A percentile compares a stretch with the other conserved stretches of the same genome.
Conservation (phyloP, 2,329 filamentous ascomycete genomes). For the Helminthosporium solani region DNA sequence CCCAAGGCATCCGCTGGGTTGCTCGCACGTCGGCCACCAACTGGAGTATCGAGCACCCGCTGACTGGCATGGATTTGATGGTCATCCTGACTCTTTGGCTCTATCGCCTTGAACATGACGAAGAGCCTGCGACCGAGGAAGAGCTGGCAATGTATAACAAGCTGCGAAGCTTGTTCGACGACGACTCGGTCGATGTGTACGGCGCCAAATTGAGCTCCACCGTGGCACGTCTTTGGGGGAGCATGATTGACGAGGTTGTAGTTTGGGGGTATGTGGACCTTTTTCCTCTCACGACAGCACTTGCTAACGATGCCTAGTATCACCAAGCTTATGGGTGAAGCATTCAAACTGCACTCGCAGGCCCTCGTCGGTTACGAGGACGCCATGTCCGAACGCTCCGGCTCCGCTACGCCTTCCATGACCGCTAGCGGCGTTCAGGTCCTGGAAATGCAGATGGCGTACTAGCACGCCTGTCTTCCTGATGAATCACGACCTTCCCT, state of each 20-base stretch:
- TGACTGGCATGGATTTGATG: constrained; percentile 95
- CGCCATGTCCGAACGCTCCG: constrained; percentile 56
- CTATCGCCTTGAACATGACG: constrained; percentile 98
- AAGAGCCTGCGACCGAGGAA: constrained; percentile 82
- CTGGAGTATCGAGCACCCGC: constrained; percentile 97
- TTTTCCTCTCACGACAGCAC: background rate
- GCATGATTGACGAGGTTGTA: constrained; percentile 97
- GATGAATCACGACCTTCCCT: constrained; percentile 19
- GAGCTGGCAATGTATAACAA: constrained; percentile 91
- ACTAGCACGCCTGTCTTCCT: constrained; percentile 25
- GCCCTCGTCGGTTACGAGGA: constrained; percentile 94
- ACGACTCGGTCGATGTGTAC: constrained; percentile 81
- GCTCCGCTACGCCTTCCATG: constrained; percentile 45
- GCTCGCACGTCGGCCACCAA: constrained; percentile 97
- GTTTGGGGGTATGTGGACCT: constrained; percentile 87
- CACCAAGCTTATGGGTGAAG: constrained; percentile 94
- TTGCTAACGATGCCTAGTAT: constrained; percentile 63
- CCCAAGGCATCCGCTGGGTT: constrained; percentile 95
- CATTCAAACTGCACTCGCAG: constrained; percentile 95
- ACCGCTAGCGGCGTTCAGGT: constrained; percentile 44
- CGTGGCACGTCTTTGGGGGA: constrained; percentile 92
- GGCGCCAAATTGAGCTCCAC: constrained; percentile 88
- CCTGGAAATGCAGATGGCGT: constrained; percentile 47
- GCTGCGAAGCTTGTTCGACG: constrained; percentile 84
- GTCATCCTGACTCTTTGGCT: constrained; percentile 98